A percentile compares a stretch with the other conserved stretches of the same genome.
phyloP scores from a whole-genome alignment of 176 grass and related monocot genomes.

The Rhynchospora breviuscula region DNA sequence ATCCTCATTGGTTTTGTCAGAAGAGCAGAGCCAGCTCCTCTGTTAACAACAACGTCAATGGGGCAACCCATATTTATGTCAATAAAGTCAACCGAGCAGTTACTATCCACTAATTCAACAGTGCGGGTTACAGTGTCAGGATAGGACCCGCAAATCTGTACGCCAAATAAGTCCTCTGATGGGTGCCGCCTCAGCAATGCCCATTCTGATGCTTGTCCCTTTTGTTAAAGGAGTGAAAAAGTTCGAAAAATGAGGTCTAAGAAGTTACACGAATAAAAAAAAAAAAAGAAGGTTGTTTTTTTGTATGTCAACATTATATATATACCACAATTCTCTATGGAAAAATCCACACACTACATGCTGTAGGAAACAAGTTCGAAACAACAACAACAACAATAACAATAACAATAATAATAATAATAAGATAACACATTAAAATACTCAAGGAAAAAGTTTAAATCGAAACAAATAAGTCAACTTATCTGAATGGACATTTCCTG shows the following conservation, averaged over 20 bases:
- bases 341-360: background rate
- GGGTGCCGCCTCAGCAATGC: slow-evolving; percentile 77
- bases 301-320: slow-evolving; percentile 10
- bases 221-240: slow-evolving; percentile 36
- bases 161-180: slow-evolving; percentile 86
- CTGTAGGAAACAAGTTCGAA: background rate
- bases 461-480: background rate
- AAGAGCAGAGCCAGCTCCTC: slow-evolving; percentile 81
- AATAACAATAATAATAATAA: background rate
- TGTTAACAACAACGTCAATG: slow-evolving; percentile 86
- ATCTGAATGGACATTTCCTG: background rate
- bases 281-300: background rate
- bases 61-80: slow-evolving; percentile 99
- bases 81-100: slow-evolving; percentile 78
- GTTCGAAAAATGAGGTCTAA: slow-evolving; percentile 4
- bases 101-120: slow-evolving; percentile 75
- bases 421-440: background rate
- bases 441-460: background rate
- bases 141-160: slow-evolving; percentile 87
- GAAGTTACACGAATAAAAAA: background rate
- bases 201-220: slow-evolving; percentile 96
- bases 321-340: background rate
- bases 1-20: slow-evolving; percentile 75
- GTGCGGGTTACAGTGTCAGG: slow-evolving; percentile 72
- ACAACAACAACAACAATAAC: too few species aligned